phyloP scores from a whole-genome alignment of 345 rosid species.

The Zanthoxylum bungeanum region DNA sequence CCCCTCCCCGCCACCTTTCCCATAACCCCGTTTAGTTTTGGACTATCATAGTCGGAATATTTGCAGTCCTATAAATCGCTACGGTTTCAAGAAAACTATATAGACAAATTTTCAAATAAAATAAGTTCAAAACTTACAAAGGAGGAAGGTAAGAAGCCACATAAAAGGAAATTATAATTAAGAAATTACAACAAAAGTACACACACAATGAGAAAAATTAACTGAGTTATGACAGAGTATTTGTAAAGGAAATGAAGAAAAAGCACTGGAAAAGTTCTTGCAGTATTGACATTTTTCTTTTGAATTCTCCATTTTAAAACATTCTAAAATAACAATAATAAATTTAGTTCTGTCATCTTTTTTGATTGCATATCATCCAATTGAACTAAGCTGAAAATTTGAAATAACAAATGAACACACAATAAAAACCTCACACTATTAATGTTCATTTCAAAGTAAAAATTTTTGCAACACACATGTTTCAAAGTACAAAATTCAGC shows the following conservation, averaged over 20 bases:
- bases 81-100: constrained; percentile 3
- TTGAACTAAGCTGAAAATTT: background rate
- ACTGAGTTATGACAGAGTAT: background rate
- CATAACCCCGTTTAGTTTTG: background rate
- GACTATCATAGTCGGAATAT: background rate
- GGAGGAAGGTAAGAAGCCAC: background rate
- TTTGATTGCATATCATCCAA: too few relatives aligned
- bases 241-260: background rate
- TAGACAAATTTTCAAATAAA: background rate
- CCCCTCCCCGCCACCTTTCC: background rate
- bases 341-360: background rate
- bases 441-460: background rate
- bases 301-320: background rate
- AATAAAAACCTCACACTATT: background rate
- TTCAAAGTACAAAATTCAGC: background rate
- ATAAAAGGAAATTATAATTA: background rate
- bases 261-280: background rate
- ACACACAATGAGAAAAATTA: background rate
- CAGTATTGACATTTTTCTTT: background rate
- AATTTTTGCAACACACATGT: background rate
- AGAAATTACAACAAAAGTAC: background rate
- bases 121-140: background rate
- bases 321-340: background rate
- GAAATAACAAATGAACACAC: background rate
- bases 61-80: background rate